A percentile compares a stretch with the other conserved stretches of the same genome.
Conservation (phyloP, 176 grass and related monocot species). For the Oryza officinalis region DNA sequence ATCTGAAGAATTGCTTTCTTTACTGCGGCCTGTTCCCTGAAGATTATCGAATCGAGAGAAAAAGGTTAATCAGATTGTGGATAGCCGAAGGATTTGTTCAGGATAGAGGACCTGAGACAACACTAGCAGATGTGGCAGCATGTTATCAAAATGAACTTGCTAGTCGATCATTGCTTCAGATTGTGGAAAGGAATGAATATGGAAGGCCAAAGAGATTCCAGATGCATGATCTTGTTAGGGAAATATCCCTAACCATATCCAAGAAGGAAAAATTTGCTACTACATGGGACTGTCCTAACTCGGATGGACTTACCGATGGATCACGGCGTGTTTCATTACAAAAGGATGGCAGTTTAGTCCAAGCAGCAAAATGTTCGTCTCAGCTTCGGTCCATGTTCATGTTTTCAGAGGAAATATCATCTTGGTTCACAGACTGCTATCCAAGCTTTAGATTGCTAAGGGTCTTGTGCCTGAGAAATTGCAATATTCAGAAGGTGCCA, state of each 20-base stretch:
- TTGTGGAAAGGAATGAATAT: conserved; percentile 30
- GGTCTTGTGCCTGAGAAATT: conserved; percentile 29
- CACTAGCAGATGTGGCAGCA: conserved; percentile 40
- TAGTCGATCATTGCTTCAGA: conserved; percentile 42
- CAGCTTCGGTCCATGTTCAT: conserved; percentile 22
- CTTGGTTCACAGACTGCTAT: conserved; percentile 35
- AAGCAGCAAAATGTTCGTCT: neutral
- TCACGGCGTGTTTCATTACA: conserved; percentile 30
- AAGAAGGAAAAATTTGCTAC: conserved; percentile 43
- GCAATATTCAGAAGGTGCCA: conserved; percentile 40
- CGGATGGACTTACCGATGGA: neutral
- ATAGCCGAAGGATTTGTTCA: conserved; percentile 55
- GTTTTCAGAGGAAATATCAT: neutral
- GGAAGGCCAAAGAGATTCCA: conserved; percentile 32
- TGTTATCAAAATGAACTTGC: conserved; percentile 41
- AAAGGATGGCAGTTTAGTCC: neutral
- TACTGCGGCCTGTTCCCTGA: conserved; percentile 50
- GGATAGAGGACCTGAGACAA: conserved; percentile 18
- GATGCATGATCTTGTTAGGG: conserved; percentile 57
- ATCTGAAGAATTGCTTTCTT: conserved; percentile 55
- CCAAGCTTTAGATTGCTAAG: conserved; percentile 43
- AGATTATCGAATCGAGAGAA: conserved; percentile 41
- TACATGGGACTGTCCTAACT: conserved; percentile 13
- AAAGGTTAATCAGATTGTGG: conserved; percentile 45
- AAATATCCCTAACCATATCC: conserved; percentile 32